Evolutionary conservation across 2,329 filamentous ascomycete species (phyloP).

Genomic region (Talaromyces sp.): DNA sequence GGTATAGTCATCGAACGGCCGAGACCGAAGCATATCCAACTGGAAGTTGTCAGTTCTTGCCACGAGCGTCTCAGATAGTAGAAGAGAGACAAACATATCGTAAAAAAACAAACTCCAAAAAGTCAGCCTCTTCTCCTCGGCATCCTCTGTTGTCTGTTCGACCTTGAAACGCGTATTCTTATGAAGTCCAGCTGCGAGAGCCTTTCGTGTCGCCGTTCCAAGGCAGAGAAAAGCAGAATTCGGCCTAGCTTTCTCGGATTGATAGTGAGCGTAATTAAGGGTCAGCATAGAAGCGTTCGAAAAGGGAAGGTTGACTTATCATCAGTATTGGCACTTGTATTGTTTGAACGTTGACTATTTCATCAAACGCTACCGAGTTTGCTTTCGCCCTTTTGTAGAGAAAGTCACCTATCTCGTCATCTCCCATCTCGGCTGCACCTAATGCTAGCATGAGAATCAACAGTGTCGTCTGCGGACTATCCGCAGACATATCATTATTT

Average conservation of each 20-base stretch:
- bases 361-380: constrained; percentile 37
- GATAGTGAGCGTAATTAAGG: constrained; percentile 39
- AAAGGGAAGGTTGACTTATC: constrained; percentile 36
- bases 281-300: constrained; percentile 12
- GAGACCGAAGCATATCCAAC: constrained; percentile 45
- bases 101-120: constrained; percentile 44
- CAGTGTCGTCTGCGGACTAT: constrained; percentile 36
- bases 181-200: constrained; percentile 44
- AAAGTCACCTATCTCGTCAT: constrained; percentile 41
- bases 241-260: constrained; percentile 44
- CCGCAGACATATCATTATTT: constrained; percentile 29
- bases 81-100: constrained; percentile 37
- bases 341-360: constrained; percentile 45
- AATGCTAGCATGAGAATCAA: constrained; percentile 38
- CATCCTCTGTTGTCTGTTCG: constrained; percentile 31
- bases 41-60: constrained; percentile 19
- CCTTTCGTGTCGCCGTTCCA: constrained; percentile 42
- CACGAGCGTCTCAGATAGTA: neutral
- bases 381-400: constrained; percentile 45
- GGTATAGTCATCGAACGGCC: constrained; percentile 43
- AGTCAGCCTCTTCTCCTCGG: constrained; percentile 37
- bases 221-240: constrained; percentile 44
- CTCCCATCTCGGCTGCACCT: constrained; percentile 39
- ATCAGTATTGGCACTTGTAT: constrained; percentile 45
- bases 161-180: constrained; percentile 37